Percentiles rank a stretch among this genome's conserved stretches.
These are phyloP conservation scores for Chrysoporthe austroafricana DNA, from an alignment of 2,329 filamentous ascomycete species.

Conservation along the genomic window DNA sequence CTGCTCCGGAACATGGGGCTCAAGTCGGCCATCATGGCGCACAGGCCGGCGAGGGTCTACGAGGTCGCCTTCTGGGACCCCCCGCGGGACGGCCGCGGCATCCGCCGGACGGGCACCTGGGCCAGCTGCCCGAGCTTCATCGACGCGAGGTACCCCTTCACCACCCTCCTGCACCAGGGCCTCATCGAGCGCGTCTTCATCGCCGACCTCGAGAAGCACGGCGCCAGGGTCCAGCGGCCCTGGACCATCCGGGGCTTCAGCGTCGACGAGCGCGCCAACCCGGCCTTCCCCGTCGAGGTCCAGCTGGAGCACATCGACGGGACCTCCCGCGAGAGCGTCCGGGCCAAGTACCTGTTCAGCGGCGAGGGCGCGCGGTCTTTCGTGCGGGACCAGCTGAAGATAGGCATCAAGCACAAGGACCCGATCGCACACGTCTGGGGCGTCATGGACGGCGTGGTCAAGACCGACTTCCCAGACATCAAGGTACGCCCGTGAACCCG, in stretches of 20 bases:
- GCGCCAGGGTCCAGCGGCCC: constrained; percentile 63
- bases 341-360: constrained; percentile 72
- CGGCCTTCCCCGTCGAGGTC: constrained; percentile 80
- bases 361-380: constrained; percentile 72
- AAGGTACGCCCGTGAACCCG: constrained; percentile 50
- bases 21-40: constrained; percentile 84
- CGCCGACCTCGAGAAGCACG: constrained; percentile 65
- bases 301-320: constrained; percentile 78
- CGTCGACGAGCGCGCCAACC: constrained; percentile 58
- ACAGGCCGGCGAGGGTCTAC: constrained; percentile 84
- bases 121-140: constrained; percentile 87
- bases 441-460: constrained; percentile 74
- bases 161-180: constrained; percentile 72
- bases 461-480: constrained; percentile 78
- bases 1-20: constrained; percentile 87
- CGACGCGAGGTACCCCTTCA: constrained; percentile 72
- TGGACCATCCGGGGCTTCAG: constrained; percentile 67
- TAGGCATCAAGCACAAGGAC: constrained; percentile 73
- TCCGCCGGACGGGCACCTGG: constrained; percentile 74
- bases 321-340: constrained; percentile 65
- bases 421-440: constrained; percentile 75
- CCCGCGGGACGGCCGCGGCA: constrained; percentile 56
- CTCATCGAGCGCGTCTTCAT: constrained; percentile 73
- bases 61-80: constrained; percentile 78
- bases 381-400: constrained; percentile 66